A percentile compares a stretch with the other conserved stretches of the same genome.
Evolutionary conservation across 2,329 filamentous ascomycete species (phyloP).

Genomic region (Cladosporium sp.): DNA sequence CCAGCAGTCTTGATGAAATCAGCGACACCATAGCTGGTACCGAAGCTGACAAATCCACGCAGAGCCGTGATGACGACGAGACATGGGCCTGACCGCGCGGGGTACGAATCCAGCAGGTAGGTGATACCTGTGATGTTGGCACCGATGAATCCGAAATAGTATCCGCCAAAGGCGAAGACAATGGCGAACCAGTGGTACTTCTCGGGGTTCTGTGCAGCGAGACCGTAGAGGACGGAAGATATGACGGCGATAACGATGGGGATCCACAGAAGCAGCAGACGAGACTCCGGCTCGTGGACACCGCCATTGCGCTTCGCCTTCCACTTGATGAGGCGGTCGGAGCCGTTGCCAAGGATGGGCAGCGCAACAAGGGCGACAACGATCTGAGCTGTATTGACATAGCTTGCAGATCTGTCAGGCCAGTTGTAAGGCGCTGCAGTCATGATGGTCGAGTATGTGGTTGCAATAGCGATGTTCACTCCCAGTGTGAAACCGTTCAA

Average conservation of each 20-base stretch:
- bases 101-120: conserved; percentile 44
- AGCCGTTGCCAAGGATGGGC: conserved; percentile 37
- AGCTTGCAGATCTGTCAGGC: conserved; percentile 25
- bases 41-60: conserved; percentile 45
- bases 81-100: conserved; percentile 38
- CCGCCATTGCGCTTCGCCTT: conserved; percentile 35
- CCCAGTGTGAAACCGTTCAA: conserved; percentile 40
- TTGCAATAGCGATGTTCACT: conserved; percentile 41
- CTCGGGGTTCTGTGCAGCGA: conserved; percentile 18
- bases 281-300: conserved; percentile 40
- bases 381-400: conserved; percentile 40
- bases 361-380: conserved; percentile 36
- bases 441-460: conserved; percentile 38
- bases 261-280: conserved; percentile 34
- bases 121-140: conserved; percentile 45
- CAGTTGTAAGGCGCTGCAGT: conserved; percentile 36
- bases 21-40: conserved; percentile 37
- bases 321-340: conserved; percentile 35
- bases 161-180: conserved; percentile 21
- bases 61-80: conserved; percentile 46
- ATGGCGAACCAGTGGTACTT: conserved; percentile 25
- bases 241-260: conserved; percentile 38
- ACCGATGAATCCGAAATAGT: conserved; percentile 36
- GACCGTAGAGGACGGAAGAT: conserved; percentile 38
- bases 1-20: conserved; percentile 30